Base-by-base conservation (phyloP, 2,329 filamentous ascomycete species). In the Fusarium xyrophilum region DNA sequence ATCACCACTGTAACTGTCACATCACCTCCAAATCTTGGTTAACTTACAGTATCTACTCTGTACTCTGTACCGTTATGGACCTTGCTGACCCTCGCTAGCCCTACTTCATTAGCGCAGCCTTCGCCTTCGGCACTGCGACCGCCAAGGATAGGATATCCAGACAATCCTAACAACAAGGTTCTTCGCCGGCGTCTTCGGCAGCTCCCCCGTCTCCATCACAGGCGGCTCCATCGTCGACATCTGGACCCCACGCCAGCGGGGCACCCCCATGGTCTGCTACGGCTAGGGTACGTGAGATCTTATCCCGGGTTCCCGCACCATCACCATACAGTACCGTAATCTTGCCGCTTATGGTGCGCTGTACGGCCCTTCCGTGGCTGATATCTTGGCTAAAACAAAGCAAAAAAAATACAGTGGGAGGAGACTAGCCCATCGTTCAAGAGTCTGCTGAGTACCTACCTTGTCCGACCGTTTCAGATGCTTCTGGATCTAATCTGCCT, bases 91-190 rank as follows among this genome's bases (percentile, higher is more conserved):
- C 32, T 23, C 7, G 7, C 19, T 40, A 52, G 48, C 48, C 48
- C 35, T 52, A 52, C 1, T 52, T 52, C 25, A 40, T 52, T 40
- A 52, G 48, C 35, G 48, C 48, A 14, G 48, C 48, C 25, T 52
- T 52, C 36, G 48, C 48, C 19, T 52, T 52, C 48, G 48, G 48
- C 48, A 52, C 48, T 52, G 48, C 48, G 23, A 52, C 48, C 5
- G 48, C 48, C 35, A 52, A 52, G 48, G 48, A 52, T 8, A 52
- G 48, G 48, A 52, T 8, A 52, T 52, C 33, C 48, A 52, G 25
- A 52, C 48, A 10, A 52, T 52, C 48, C 48, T 52, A 17, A 52
- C 40, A 6, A 40, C 48, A 39, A 21, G 48, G 19, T 52, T 52
- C 35, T 52, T 52, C 9, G 48, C 33, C 5, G 48, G 48, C 25